A percentile compares a stretch with the other conserved stretches of the same genome.
phyloP scores from a whole-genome alignment of 1,284 basidiomycete genomes.

The Phellopilus nigrolimitatus region DNA sequence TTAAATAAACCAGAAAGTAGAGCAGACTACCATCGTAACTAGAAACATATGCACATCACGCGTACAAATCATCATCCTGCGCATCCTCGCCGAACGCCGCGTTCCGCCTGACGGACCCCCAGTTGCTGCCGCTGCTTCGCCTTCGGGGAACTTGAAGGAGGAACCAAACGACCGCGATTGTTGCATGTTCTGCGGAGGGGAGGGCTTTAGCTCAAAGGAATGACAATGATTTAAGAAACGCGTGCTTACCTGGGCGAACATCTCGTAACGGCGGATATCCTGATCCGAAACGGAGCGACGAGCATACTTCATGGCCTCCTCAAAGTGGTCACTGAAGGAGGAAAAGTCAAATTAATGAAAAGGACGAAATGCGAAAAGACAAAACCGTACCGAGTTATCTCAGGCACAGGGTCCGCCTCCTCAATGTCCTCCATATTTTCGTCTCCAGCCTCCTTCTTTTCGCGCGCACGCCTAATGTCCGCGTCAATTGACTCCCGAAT shows the following conservation, averaged over 20 bases:
- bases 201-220: too few relatives aligned
- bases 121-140: slow-evolving; percentile 40
- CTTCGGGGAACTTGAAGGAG: slow-evolving; percentile 97
- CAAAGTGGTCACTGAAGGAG: slow-evolving; percentile 76
- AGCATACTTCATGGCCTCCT: slow-evolving; percentile 95
- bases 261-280: slow-evolving; percentile 93
- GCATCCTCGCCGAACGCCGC: slow-evolving; percentile 77
- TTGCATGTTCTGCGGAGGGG: slow-evolving; percentile 63
- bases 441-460: slow-evolving; percentile 69
- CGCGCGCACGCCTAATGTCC: slow-evolving; percentile 80
- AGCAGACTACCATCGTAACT: background rate
- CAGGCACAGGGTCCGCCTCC: slow-evolving; percentile 93
- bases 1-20: too few relatives aligned
- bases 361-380: slow-evolving; percentile 5
- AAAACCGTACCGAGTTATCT: slow-evolving; percentile 73
- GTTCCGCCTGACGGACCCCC: slow-evolving; percentile 54
- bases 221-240: too few relatives aligned
- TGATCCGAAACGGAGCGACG: slow-evolving; percentile 90
- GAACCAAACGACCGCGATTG: slow-evolving; percentile 85
- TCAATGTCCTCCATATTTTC: slow-evolving; percentile 73
- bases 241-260: slow-evolving; percentile 74
- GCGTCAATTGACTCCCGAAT: slow-evolving; percentile 94
- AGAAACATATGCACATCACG: slow-evolving; percentile 31
- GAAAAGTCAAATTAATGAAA: slow-evolving; percentile 12
- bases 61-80: slow-evolving; percentile 86